Evolutionary conservation across 441 rosid genomes (phyloP), one percentile per base, ranked within the genome.

Genomic region (Cnidoscolus chayamansa): DNA sequence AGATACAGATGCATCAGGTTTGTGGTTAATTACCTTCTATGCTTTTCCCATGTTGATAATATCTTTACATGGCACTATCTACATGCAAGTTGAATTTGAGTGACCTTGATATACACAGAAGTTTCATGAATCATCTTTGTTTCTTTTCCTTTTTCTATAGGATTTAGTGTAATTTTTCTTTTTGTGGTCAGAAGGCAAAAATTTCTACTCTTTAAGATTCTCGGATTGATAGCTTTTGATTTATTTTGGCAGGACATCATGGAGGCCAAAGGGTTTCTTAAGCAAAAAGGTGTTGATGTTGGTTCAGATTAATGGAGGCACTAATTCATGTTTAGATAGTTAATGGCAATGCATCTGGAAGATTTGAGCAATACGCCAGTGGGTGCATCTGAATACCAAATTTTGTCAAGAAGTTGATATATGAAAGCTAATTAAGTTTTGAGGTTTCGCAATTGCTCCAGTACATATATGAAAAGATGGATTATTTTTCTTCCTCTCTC

Each of bases 181-280:
- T 40, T 40, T 40, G 45, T 4, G 7, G 7, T 40, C 7, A 40
- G 7, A 40, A 40, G 6, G 45, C 45, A 40, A 40, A 6, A 40
- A 3, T 40, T 40, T 40, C 45, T 7, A 12, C 32, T 49, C 10
- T 59, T 0, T 40, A 71, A 31, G 57, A 37, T 68, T 43, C 43
- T 3, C 59, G 37, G 11, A 58, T 55, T 57, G 61, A 3, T 9
- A 11, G 17, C 7, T 67, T 55, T 45, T 43, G 61, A 2, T 50
- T 17, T 76, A 10, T 70, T 51, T 72, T 48, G 76, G 55, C 66
- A 86, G 90, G 91, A 87, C 74, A 82, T 86, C 71, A 63, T 62
- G 9, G 94, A 90, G 86, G 98, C 96, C 67, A 86, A 86, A 78
- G 86, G 82, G 32, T 89, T 82, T 76, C 73, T 92, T 74, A 85